Evolutionary conservation across 2,329 filamentous ascomycete genomes (phyloP).

Genomic region (Penicillium sp.): DNA sequence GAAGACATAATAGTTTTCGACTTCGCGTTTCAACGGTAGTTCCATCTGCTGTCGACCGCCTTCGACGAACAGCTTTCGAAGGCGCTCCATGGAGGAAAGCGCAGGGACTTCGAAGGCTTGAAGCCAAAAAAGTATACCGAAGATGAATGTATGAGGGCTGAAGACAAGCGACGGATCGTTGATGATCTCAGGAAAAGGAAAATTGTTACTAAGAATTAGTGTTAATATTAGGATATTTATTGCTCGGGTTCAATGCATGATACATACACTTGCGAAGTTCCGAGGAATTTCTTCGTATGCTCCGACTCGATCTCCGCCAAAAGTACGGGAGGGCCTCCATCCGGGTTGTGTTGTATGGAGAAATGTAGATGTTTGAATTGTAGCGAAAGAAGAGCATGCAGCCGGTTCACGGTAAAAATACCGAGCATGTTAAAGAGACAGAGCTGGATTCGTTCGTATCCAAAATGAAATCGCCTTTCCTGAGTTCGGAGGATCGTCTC

Average conservation of each 20-base stretch:
- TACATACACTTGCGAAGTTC: not conserved
- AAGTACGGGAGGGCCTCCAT: slow-evolving; percentile 12
- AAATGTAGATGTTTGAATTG: slow-evolving; percentile 14
- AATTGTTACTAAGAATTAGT: slow-evolving; percentile 11
- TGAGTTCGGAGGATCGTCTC: slow-evolving; percentile 17
- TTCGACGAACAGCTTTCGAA: slow-evolving; percentile 9
- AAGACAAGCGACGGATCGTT: slow-evolving; percentile 12
- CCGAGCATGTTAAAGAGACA: slow-evolving; percentile 18
- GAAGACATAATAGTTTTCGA: slow-evolving; percentile 11
- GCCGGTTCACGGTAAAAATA: slow-evolving; percentile 17
- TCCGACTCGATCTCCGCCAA: slow-evolving; percentile 13
- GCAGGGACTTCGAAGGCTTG: slow-evolving; percentile 9
- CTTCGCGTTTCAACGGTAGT: slow-evolving; percentile 7
- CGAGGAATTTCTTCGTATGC: slow-evolving; percentile 11
- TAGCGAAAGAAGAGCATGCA: slow-evolving; percentile 11
- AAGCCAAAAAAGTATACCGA: slow-evolving; percentile 12
- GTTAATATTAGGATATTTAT: no score
- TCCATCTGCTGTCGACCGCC: slow-evolving; percentile 7
- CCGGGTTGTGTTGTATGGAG: slow-evolving; percentile 12
- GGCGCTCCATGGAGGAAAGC: slow-evolving; percentile 12
- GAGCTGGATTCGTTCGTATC: slow-evolving; percentile 16
- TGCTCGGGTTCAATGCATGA: not conserved
- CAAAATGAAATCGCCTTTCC: slow-evolving; percentile 18
- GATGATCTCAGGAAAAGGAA: slow-evolving; percentile 13
- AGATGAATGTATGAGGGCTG: slow-evolving; percentile 12